Conservation (phyloP, 1,284 basidiomycete species). For the Puccinia triticina region DNA sequence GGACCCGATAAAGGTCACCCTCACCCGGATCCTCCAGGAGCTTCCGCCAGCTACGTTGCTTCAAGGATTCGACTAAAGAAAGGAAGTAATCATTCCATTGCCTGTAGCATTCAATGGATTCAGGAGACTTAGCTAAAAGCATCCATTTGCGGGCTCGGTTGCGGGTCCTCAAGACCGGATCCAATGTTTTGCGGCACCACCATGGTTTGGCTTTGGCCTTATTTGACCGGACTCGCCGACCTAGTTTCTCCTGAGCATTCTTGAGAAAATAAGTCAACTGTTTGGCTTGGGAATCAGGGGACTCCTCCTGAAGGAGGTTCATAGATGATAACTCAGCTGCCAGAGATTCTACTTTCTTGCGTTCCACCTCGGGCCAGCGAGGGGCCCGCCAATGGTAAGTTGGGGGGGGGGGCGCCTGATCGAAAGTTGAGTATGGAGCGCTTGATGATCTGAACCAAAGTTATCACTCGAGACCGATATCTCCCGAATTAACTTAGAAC, state of each 20-base stretch:
- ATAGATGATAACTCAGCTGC: not conserved
- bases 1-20: not conserved
- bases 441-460: not conserved
- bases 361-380: not conserved
- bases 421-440: not conserved
- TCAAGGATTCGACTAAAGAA: not conserved
- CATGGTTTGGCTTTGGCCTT: not conserved
- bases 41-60: not conserved
- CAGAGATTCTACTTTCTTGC: not conserved
- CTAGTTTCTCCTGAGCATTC: not conserved
- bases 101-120: not conserved
- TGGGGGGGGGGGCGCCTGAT: too few species aligned
- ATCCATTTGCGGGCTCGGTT: slow-evolving; percentile 25
- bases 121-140: not conserved
- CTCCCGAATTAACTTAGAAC: not conserved
- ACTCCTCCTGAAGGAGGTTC: too few species aligned
- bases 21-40: not conserved
- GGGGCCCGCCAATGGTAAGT: not conserved
- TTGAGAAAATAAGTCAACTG: not conserved
- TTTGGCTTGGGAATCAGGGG: not conserved
- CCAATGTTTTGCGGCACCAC: slow-evolving; percentile 7
- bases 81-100: not conserved
- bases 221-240: slow-evolving; percentile 1
- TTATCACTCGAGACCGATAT: not conserved
- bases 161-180: not conserved